Conservation (phyloP, 2,329 filamentous ascomycete species). For the Acrocalymma vagum region DNA sequence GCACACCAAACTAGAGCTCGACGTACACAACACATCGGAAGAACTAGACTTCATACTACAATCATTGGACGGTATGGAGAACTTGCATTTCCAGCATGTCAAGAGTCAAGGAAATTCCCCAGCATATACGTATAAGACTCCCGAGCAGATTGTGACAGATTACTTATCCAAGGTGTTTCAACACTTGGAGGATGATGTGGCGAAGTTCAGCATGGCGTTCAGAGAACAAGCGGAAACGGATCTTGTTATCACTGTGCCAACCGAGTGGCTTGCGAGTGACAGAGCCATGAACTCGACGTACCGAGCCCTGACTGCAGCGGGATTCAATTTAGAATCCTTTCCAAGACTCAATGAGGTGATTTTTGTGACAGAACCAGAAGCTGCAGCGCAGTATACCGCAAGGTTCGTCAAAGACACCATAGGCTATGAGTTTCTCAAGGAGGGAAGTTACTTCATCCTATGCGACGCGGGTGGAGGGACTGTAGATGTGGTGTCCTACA, state of each 20-base stretch:
- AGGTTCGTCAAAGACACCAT: conserved; percentile 25
- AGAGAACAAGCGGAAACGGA: conserved; percentile 26
- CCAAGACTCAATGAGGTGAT: conserved; percentile 30
- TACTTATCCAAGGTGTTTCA: conserved; percentile 33
- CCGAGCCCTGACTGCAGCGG: conserved; percentile 31
- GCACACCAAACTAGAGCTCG: conserved; percentile 41
- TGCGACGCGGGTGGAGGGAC: conserved; percentile 31
- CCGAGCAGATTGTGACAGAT: conserved; percentile 37
- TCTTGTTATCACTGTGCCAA: conserved; percentile 35
- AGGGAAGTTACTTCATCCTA: conserved; percentile 24
- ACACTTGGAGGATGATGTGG: conserved; percentile 16
- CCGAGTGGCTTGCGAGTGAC: conserved; percentile 37
- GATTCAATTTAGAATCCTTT: conserved; percentile 34
- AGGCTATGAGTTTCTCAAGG: conserved; percentile 16
- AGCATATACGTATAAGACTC: conserved; percentile 28
- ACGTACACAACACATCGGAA: conserved; percentile 22
- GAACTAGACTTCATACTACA: conserved; percentile 38
- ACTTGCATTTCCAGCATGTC: conserved; percentile 32
- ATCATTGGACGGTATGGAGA: conserved; percentile 36
- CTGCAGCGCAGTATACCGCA: conserved; percentile 38
- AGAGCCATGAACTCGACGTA: conserved; percentile 38
- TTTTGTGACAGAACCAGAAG: conserved; percentile 38
- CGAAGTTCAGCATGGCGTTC: conserved; percentile 14
- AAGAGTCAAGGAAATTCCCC: conserved; percentile 15
- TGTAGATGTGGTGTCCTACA: conserved; percentile 33